Conservation (phyloP, 805 yeast species). For the Nakazawaea wickerhamii region DNA sequence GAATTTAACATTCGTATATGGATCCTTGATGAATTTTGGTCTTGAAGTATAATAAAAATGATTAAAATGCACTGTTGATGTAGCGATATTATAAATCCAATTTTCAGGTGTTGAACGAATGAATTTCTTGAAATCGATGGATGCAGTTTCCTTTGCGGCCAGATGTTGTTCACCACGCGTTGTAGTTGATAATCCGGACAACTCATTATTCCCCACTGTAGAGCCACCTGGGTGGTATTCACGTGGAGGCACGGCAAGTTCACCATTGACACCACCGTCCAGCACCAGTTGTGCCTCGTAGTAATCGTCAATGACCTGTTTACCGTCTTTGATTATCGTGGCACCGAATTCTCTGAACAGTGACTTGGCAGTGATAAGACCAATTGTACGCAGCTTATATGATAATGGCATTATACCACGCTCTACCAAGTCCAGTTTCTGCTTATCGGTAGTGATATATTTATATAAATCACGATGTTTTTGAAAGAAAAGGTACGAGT, state of each 20-base stretch:
- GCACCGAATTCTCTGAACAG: conserved; percentile 92
- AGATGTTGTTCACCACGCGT: conserved; percentile 4
- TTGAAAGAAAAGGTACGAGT: conserved; percentile 83
- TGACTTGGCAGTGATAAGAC: conserved; percentile 85
- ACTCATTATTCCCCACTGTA: conserved; percentile 7
- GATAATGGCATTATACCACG: conserved; percentile 82
- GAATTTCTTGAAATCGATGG: conserved; percentile 13
- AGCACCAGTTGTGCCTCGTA: conserved; percentile 58
- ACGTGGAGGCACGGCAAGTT: conserved; percentile 55
- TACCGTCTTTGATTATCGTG: conserved; percentile 72
- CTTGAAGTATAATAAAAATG: conserved; percentile 54
- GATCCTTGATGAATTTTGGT: conserved; percentile 55
- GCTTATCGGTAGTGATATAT: conserved; percentile 65
- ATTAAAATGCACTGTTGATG: conserved; percentile 72
- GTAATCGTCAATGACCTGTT: conserved; percentile 80
- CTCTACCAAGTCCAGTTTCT: conserved; percentile 76
- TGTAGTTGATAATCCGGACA: not conserved
- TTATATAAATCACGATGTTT: conserved; percentile 75
- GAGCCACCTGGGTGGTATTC: conserved; percentile 15
- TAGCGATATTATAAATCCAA: conserved; percentile 83
- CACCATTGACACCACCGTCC: conserved; percentile 65
- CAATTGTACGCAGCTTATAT: conserved; percentile 85
- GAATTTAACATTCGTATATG: conserved; percentile 78
- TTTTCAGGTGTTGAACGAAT: conserved; percentile 43
- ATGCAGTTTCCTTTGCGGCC: conserved; percentile 15